phyloP scores from a whole-genome alignment of 306 rosid species.

The Vicia villosa region DNA sequence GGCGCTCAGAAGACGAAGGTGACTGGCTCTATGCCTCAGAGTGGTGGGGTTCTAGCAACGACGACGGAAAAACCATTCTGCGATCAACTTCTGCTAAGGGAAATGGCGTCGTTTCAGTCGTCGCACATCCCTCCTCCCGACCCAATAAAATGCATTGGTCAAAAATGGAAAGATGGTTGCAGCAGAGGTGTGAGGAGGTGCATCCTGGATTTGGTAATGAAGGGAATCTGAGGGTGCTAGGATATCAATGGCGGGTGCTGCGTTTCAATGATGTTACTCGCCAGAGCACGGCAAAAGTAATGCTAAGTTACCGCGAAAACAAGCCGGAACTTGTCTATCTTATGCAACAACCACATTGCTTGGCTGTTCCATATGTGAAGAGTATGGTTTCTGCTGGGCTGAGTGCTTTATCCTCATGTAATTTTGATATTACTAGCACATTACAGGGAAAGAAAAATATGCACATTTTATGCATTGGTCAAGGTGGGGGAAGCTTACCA shows the following conservation, averaged over 20 bases:
- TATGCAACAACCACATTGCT: constrained; percentile 89
- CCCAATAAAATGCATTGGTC: constrained; percentile 68
- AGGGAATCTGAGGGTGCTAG: constrained; percentile 64
- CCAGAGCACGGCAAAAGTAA: constrained; percentile 78
- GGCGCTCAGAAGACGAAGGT: constrained; percentile 70
- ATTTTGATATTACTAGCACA: constrained; percentile 59
- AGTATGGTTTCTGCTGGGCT: constrained; percentile 89
- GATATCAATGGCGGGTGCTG: constrained; percentile 91
- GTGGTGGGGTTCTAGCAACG: constrained; percentile 77
- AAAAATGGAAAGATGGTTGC: constrained; percentile 67
- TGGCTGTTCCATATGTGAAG: constrained; percentile 93
- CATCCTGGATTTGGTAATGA: constrained; percentile 39
- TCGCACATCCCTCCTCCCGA: constrained; percentile 71
- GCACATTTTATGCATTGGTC: constrained; percentile 84
- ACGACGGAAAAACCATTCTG: constrained; percentile 58
- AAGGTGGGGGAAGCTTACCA: constrained; percentile 96
- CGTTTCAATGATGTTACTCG: constrained; percentile 82
- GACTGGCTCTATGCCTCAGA: constrained; percentile 90
- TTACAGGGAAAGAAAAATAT: constrained; percentile 61
- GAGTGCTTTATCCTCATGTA: constrained; percentile 69
- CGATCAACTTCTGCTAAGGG: constrained; percentile 76
- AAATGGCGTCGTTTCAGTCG: constrained; percentile 81
- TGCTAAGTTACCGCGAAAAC: constrained; percentile 58
- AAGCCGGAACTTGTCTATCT: constrained; percentile 57
- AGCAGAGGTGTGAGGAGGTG: constrained; percentile 58